A percentile compares a stretch with the other conserved stretches of the same genome.
phyloP scores from a whole-genome alignment of 1,139 yeast species.

The Pichia sp. region DNA sequence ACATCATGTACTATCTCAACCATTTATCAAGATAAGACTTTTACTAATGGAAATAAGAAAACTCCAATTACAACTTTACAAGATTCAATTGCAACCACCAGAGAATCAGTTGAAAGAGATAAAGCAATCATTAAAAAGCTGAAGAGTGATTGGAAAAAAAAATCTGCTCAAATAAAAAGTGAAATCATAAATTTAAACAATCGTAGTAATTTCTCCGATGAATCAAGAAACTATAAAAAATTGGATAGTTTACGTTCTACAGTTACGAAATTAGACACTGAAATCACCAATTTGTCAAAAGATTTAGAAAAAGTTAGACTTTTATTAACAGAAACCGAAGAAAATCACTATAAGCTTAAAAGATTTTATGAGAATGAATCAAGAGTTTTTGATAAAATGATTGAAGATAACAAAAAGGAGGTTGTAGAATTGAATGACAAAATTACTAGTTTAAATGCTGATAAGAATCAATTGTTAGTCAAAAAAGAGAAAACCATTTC shows the following conservation, averaged over 20 bases:
- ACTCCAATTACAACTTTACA: slow-evolving; percentile 56
- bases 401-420: slow-evolving; percentile 27
- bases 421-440: slow-evolving; percentile 22
- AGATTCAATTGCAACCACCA: slow-evolving; percentile 55
- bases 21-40: slow-evolving; percentile 31
- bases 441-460: slow-evolving; percentile 28
- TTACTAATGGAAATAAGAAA: slow-evolving; percentile 34
- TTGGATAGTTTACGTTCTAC: slow-evolving; percentile 37
- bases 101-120: slow-evolving; percentile 46
- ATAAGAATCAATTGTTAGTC: slow-evolving; percentile 29
- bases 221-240: slow-evolving; percentile 40
- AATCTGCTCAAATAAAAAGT: slow-evolving; percentile 43
- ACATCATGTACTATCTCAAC: slow-evolving; percentile 42
- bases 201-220: slow-evolving; percentile 41
- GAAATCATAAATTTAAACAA: slow-evolving; percentile 52
- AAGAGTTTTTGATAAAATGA: slow-evolving; percentile 32
- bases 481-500: slow-evolving; percentile 33
- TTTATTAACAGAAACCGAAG: slow-evolving; percentile 34
- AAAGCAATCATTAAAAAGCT: slow-evolving; percentile 48
- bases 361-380: slow-evolving; percentile 34
- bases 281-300: slow-evolving; percentile 34
- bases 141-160: slow-evolving; percentile 57
- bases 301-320: slow-evolving; percentile 29
- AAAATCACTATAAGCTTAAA: slow-evolving; percentile 35
- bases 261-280: slow-evolving; percentile 37